Conservation (phyloP, 306 rosid species). For the Glycine latifolia region DNA sequence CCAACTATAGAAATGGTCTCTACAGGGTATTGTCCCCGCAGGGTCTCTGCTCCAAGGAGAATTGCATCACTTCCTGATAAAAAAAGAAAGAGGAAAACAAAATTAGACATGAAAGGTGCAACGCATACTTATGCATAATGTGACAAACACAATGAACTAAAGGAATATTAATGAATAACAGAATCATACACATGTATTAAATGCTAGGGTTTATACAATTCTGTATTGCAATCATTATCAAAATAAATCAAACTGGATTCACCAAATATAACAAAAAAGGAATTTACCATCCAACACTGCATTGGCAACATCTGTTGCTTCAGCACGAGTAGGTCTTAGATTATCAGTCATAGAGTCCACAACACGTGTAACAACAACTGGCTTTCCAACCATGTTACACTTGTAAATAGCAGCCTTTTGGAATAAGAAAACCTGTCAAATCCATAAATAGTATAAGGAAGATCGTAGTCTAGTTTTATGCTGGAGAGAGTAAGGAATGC, state of each 20-base stretch:
- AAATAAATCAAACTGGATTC: constrained; percentile 5
- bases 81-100: constrained; percentile 25
- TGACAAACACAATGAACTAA: constrained; percentile 30
- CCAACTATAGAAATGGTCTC: constrained; percentile 93
- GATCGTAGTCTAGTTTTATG: not conserved
- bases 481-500: constrained; percentile 6
- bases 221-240: constrained; percentile 1
- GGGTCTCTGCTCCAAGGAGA: constrained; percentile 96
- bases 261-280: constrained; percentile 31
- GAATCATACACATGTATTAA: constrained; percentile 2
- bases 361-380: constrained; percentile 96
- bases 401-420: constrained; percentile 96
- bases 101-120: constrained; percentile 34
- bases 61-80: constrained; percentile 91
- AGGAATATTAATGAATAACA: constrained; percentile 33
- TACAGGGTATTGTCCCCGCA: constrained; percentile 89
- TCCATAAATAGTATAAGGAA: constrained; percentile 19
- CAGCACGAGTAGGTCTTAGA: constrained; percentile 98
- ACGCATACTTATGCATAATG: constrained; percentile 27
- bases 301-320: constrained; percentile 99
- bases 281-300: constrained; percentile 91
- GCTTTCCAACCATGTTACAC: constrained; percentile 99
- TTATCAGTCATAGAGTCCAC: constrained; percentile 98
- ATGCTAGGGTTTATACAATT: not conserved
- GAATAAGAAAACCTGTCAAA: constrained; percentile 80